Percentiles rank a stretch among this genome's conserved stretches.
phyloP scores from a whole-genome alignment of 345 rosid species.

The Clausena lansium region DNA sequence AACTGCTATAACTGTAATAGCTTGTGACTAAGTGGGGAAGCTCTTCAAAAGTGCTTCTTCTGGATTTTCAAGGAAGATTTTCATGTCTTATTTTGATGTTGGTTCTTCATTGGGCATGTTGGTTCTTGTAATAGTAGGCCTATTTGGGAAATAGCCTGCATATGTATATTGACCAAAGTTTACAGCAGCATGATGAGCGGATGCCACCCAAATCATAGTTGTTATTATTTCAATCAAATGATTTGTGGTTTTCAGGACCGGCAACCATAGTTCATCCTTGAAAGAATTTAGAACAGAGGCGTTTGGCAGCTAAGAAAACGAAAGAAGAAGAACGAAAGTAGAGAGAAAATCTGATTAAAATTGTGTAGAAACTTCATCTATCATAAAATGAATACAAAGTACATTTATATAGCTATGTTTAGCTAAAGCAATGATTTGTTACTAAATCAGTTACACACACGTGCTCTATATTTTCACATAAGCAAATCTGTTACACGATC shows the following conservation, averaged over 20 bases:
- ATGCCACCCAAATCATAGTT: conserved; percentile 41
- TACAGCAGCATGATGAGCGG: conserved; percentile 53
- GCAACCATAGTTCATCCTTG: conserved; percentile 58
- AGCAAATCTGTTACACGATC: too few relatives aligned
- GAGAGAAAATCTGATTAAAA: too few relatives aligned
- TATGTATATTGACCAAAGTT: conserved; percentile 53
- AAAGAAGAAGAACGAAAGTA: too few relatives aligned
- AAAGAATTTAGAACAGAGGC: too few relatives aligned
- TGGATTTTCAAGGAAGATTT: conserved; percentile 33
- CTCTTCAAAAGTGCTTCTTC: conserved; percentile 26
- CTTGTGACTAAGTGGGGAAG: conserved; percentile 50
- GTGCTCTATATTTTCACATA: too few relatives aligned
- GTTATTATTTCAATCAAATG: conserved; percentile 38
- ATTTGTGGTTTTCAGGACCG: conserved; percentile 24
- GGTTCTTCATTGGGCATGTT: conserved; percentile 47
- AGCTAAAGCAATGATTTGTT: too few relatives aligned
- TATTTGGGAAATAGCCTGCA: conserved; percentile 49
- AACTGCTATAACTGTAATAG: conserved; percentile 40
- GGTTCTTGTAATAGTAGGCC: conserved; percentile 41
- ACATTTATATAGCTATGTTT: too few relatives aligned
- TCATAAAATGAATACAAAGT: too few relatives aligned
- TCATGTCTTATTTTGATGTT: conserved; percentile 20
- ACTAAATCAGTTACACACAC: too few relatives aligned
- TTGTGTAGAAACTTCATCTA: too few relatives aligned
- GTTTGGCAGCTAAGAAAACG: too few relatives aligned